These are phyloP conservation scores for Paramecium tetraurelia DNA, from an alignment of 73 alveolate genomes.

Conservation along the genomic window DNA sequence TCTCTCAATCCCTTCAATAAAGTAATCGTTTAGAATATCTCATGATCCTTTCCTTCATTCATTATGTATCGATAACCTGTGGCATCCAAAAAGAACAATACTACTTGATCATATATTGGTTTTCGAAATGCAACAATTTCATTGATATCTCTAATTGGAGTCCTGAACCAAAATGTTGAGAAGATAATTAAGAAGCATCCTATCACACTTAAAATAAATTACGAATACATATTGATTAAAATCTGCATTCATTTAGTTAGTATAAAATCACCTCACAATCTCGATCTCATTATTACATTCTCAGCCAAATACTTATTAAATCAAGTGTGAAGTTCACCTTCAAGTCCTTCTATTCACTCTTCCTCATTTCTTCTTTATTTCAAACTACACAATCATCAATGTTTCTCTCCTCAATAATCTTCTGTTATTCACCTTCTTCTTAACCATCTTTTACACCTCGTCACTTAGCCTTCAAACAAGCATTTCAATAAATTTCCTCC, in stretches of 20 bases:
- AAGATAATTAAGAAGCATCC: background rate
- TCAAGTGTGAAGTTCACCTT: background rate
- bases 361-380: background rate
- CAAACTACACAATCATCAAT: background rate
- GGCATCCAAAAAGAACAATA: slow-evolving; percentile 24
- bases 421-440: background rate
- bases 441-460: background rate
- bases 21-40: background rate
- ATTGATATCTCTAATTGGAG: background rate
- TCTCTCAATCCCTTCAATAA: background rate
- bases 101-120: background rate
- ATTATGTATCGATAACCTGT: slow-evolving; percentile 40
- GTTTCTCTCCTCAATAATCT: background rate
- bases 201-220: background rate
- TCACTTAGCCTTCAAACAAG: background rate
- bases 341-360: background rate
- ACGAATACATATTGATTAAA: background rate
- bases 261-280: background rate
- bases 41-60: background rate
- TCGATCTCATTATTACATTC: background rate
- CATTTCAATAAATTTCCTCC: background rate
- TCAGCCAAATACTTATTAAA: background rate
- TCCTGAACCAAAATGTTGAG: slow-evolving; percentile 26
- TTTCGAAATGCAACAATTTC: background rate
- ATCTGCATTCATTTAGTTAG: background rate